Percentiles rank a stretch among this genome's conserved stretches.
These are phyloP conservation scores for Hanseniaspora occidentalis DNA, from an alignment of 805 yeast species.

Conservation along the genomic window DNA sequence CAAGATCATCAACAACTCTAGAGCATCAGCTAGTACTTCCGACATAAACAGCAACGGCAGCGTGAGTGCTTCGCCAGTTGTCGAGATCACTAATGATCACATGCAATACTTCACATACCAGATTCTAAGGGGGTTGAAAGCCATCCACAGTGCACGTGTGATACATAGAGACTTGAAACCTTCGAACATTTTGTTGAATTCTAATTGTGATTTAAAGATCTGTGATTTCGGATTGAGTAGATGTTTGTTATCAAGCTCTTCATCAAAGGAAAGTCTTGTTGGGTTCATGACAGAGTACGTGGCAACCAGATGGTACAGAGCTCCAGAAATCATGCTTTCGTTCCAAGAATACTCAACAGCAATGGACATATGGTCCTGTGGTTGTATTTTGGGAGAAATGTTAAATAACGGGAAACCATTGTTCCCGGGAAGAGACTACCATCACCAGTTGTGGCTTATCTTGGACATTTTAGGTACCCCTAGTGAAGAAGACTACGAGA, in stretches of 20 bases:
- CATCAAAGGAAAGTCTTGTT: constrained; percentile 33
- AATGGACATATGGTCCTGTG: constrained; percentile 72
- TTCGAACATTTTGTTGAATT: constrained; percentile 51
- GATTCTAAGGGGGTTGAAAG: constrained; percentile 54
- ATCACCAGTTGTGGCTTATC: constrained; percentile 53
- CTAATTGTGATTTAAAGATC: constrained; percentile 61
- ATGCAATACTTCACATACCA: constrained; percentile 62
- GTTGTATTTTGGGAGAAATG: constrained; percentile 67
- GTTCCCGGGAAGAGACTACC: constrained; percentile 67
- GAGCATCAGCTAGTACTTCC: constrained; percentile 4
- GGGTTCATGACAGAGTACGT: constrained; percentile 67
- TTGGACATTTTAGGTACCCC: constrained; percentile 67
- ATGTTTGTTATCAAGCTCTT: constrained; percentile 28
- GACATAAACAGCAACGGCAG: too few relatives aligned
- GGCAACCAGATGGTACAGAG: constrained; percentile 78
- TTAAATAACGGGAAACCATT: constrained; percentile 43
- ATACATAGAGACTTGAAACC: constrained; percentile 73
- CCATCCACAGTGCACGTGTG: constrained; percentile 60
- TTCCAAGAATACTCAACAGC: constrained; percentile 63
- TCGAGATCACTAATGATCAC: constrained; percentile 46
- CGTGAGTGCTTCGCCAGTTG: too few relatives aligned
- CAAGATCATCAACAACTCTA: constrained; percentile 43
- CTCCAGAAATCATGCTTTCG: constrained; percentile 73
- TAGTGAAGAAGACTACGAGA: constrained; percentile 55
- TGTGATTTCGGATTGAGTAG: constrained; percentile 74